Evolutionary conservation across 352 stramenopile species (phyloP).

Genomic region (Aphanomyces stellatus): DNA sequence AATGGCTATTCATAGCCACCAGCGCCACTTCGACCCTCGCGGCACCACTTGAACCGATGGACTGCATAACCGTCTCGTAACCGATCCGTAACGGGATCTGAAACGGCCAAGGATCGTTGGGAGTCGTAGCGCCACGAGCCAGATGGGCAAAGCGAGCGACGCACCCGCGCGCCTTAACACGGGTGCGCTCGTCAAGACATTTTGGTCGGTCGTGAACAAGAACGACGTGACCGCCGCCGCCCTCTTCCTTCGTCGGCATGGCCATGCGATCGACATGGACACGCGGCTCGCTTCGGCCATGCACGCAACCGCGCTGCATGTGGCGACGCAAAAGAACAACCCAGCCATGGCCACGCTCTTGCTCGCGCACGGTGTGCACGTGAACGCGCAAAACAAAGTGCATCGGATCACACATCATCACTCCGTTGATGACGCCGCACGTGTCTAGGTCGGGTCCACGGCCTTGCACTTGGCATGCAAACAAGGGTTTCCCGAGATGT

Average conservation of each 20-base stretch:
- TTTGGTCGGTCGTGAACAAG: constrained; percentile 11
- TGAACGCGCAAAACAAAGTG: constrained; percentile 20
- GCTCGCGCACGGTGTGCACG: neutral
- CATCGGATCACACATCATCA: neutral
- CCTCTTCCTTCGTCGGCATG: neutral
- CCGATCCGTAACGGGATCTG: too few species aligned
- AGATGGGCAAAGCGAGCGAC: neutral
- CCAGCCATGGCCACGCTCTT: neutral
- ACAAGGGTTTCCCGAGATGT: neutral
- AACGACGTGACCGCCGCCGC: constrained; percentile 3
- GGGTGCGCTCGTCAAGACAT: constrained; percentile 2
- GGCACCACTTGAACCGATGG: too few species aligned
- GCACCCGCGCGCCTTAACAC: neutral
- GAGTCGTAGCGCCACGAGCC: too few species aligned
- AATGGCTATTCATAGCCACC: too few species aligned
- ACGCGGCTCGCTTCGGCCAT: neutral
- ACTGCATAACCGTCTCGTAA: too few species aligned
- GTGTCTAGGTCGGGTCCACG: neutral
- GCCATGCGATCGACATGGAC: neutral
- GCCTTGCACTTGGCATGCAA: constrained; percentile 9
- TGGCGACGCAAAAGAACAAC: constrained; percentile 18
- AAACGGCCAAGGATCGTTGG: too few species aligned
- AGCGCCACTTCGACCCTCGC: too few species aligned
- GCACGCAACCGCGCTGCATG: constrained; percentile 1
- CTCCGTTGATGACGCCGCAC: neutral